Percentiles rank a stretch among this genome's conserved stretches.
phyloP scores from a whole-genome alignment of 108 stramenopile species.

The Cylindrotheca closterium region DNA sequence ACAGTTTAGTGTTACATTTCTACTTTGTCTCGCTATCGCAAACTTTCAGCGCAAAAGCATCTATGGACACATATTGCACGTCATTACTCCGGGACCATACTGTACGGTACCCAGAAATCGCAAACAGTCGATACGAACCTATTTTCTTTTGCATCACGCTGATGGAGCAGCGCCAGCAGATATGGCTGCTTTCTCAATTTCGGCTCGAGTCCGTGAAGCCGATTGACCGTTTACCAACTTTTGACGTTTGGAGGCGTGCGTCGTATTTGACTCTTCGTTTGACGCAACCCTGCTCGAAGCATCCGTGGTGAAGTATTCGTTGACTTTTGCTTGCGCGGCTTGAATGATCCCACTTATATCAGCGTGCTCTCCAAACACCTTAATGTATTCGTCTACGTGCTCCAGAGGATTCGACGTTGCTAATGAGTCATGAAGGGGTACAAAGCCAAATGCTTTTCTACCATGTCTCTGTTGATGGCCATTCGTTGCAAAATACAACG shows the following conservation, averaged over 20 bases:
- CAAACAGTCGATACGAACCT: not conserved
- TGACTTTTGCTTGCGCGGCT: constrained; percentile 28
- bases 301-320: constrained; percentile 9
- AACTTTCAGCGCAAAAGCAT: not conserved
- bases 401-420: constrained; percentile 27
- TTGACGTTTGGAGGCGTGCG: constrained; percentile 3
- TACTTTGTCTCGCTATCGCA: not conserved
- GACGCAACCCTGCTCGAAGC: not conserved
- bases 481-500: constrained; percentile 70
- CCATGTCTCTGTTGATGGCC: constrained; percentile 26
- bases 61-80: not conserved
- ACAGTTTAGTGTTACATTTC: not conserved
- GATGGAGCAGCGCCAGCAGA: constrained; percentile 43
- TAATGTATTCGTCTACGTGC: constrained; percentile 29
- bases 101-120: not conserved
- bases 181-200: constrained; percentile 39
- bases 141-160: constrained; percentile 37
- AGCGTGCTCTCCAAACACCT: constrained; percentile 56
- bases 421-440: constrained; percentile 61
- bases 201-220: constrained; percentile 18
- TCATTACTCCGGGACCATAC: constrained; percentile 1
- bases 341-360: constrained; percentile 51
- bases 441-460: constrained; percentile 70
- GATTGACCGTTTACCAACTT: constrained; percentile 1
- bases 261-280: not conserved